phyloP scores from a whole-genome alignment of 2,329 filamentous ascomycete genomes.

The Verticillium dahliae region DNA sequence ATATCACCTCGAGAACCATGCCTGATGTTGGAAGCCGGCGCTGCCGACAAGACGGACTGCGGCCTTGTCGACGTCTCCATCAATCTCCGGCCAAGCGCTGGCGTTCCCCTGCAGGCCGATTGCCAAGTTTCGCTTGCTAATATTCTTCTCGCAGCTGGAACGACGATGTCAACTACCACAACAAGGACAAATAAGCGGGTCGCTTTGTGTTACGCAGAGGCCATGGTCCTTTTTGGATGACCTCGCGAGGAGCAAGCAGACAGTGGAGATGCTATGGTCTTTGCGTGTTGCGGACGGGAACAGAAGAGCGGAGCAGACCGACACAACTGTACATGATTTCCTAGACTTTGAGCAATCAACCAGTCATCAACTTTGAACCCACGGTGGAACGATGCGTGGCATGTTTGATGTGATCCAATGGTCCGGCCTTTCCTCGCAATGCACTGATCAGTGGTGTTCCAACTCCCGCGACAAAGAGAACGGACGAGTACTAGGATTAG shows the following conservation, averaged over 20 bases:
- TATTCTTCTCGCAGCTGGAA: slow-evolving; percentile 67
- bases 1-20: not conserved
- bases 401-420: too few relatives aligned
- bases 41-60: not conserved
- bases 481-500: too few relatives aligned
- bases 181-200: slow-evolving; percentile 65
- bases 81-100: too few relatives aligned
- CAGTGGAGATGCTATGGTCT: not conserved
- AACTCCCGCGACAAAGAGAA: too few relatives aligned
- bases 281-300: not conserved
- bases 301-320: not conserved
- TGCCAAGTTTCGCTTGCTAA: slow-evolving; percentile 10
- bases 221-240: not conserved
- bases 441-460: too few relatives aligned
- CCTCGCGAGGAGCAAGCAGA: not conserved
- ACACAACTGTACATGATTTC: slow-evolving; percentile 10
- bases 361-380: not conserved
- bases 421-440: too few relatives aligned
- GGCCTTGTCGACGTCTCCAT: not conserved
- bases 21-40: too few relatives aligned
- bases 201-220: not conserved
- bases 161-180: slow-evolving; percentile 90
- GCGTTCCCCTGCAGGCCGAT: not conserved
- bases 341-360: slow-evolving; percentile 18
- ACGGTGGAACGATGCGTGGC: not conserved